Evolutionary conservation across 306 rosid genomes (phyloP), one percentile per base, ranked within the genome.

Genomic region (Cucurbita moschata): DNA sequence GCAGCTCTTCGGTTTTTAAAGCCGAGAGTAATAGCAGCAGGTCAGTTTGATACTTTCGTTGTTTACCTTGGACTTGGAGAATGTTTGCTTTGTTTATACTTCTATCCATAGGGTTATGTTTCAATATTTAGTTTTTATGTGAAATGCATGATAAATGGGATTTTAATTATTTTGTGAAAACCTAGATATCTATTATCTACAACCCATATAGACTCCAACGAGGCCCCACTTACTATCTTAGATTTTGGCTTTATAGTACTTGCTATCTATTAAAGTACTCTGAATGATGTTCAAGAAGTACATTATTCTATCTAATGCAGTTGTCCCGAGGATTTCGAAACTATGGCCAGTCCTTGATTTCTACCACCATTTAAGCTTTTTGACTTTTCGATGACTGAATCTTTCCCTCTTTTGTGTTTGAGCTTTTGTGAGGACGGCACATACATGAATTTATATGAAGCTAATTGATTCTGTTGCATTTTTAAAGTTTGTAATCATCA

Each of bases 21-120:
- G 76, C 77, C 7, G 92, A 77, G 82, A 81, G 57, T 82, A 81
- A 83, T 37, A 68, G 63, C 90, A 87, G 90, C 90, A 88, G 90
- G 98, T 92, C 53, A 77, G 85, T 79, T 12, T 77, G 47, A 60
- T 44, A 44, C 40, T 39, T 52, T 10, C 7, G 12, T 60, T 42
- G 43, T 75, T 75, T 39, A 61, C 49, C 19, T 5, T 5, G 7
- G 8, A 8, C 16, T 47, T 30, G 3, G 11, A 75, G 13, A 13
- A 47, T 68, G 40, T 47, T 68, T 54, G 19, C 15, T 6, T 71
- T 72, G 16, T 30, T 50, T 71, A 19, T 40, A n/a, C 76, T 5
- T 69, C 7, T 30, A 49, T 49, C 15, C 15, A 1, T 47, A 23
- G 18, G 43, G 21, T 7, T 69, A 69, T 15, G 4, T 69, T 15